Evolutionary conservation across 1,284 basidiomycete genomes (phyloP).

Genomic region (Irpex sp.): DNA sequence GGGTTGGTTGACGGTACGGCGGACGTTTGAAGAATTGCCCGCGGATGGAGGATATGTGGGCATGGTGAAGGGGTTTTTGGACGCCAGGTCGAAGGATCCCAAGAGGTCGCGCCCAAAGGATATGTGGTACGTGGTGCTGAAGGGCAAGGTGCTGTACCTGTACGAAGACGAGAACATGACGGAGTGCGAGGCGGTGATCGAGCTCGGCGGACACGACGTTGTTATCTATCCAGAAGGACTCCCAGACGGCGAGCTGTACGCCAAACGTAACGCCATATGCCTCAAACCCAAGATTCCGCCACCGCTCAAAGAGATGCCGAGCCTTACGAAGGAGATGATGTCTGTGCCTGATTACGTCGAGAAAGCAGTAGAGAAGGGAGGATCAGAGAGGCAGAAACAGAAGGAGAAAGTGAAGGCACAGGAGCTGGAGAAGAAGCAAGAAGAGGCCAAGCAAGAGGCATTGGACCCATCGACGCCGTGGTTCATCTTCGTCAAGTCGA

Average conservation of each 20-base stretch:
- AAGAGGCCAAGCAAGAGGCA: constrained; percentile 47
- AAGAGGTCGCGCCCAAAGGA: constrained; percentile 80
- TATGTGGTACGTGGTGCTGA: constrained; percentile 85
- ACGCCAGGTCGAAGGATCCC: constrained; percentile 74
- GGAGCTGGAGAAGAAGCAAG: constrained; percentile 43
- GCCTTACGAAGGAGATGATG: constrained; percentile 52
- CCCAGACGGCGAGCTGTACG: constrained; percentile 82
- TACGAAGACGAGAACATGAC: constrained; percentile 88
- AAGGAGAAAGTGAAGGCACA: constrained; percentile 40
- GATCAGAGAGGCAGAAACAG: constrained; percentile 36
- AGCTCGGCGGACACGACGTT: constrained; percentile 74
- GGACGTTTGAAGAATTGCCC: constrained; percentile 68
- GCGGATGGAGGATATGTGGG: constrained; percentile 66
- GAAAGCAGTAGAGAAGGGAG: constrained; percentile 33
- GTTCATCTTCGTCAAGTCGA: constrained; percentile 87
- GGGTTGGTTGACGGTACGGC: constrained; percentile 83
- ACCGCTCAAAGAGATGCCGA: constrained; percentile 38
- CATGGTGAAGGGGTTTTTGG: constrained; percentile 68
- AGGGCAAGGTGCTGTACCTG: constrained; percentile 84
- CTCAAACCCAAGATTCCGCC: constrained; percentile 50
- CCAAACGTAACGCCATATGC: constrained; percentile 84
- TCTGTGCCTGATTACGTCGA: constrained; percentile 36
- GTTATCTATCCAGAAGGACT: constrained; percentile 70
- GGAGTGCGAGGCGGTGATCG: constrained; percentile 84
- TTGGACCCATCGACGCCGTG: constrained; percentile 61